Evolutionary conservation across 1,284 basidiomycete genomes (phyloP).

Genomic region (Ganoderma sinense): DNA sequence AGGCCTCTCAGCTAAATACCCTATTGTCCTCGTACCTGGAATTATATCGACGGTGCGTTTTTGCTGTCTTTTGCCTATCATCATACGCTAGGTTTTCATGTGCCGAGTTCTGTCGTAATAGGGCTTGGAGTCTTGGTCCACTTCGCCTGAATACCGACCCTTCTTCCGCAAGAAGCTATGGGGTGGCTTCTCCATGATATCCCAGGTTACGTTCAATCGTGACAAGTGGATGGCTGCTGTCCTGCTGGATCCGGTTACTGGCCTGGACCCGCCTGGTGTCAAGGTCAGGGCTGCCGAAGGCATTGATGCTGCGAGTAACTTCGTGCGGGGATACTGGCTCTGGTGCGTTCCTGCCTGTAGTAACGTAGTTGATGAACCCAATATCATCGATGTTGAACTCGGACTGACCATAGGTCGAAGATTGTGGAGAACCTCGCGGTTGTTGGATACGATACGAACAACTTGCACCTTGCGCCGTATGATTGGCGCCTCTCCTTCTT

Average conservation of each 20-base stretch:
- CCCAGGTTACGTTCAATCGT: slow-evolving; percentile 87
- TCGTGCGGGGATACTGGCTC: slow-evolving; percentile 96
- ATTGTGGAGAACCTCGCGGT: slow-evolving; percentile 94
- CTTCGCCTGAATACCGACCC: slow-evolving; percentile 75
- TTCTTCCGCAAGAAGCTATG: slow-evolving; percentile 89
- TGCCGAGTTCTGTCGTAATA: slow-evolving; percentile 33
- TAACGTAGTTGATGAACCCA: background rate
- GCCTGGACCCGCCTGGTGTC: slow-evolving; percentile 89
- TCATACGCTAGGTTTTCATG: background rate
- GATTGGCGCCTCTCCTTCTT: slow-evolving; percentile 93
- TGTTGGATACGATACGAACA: slow-evolving; percentile 92
- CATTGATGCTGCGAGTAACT: slow-evolving; percentile 89
- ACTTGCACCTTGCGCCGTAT: slow-evolving; percentile 87
- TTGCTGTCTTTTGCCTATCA: background rate
- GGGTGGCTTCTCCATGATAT: slow-evolving; percentile 89
- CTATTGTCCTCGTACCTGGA: slow-evolving; percentile 85
- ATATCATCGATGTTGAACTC: slow-evolving; percentile 8
- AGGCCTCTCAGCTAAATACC: slow-evolving; percentile 77
- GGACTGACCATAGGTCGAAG: slow-evolving; percentile 71
- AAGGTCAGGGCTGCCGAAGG: slow-evolving; percentile 94
- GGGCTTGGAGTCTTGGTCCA: slow-evolving; percentile 90
- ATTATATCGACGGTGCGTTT: slow-evolving; percentile 74
- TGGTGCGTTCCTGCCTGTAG: slow-evolving; percentile 61
- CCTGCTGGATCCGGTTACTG: slow-evolving; percentile 91
- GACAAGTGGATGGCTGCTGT: slow-evolving; percentile 91